phyloP scores from a whole-genome alignment of 768 basidiomycete genomes.

The Suillus weaverae region DNA sequence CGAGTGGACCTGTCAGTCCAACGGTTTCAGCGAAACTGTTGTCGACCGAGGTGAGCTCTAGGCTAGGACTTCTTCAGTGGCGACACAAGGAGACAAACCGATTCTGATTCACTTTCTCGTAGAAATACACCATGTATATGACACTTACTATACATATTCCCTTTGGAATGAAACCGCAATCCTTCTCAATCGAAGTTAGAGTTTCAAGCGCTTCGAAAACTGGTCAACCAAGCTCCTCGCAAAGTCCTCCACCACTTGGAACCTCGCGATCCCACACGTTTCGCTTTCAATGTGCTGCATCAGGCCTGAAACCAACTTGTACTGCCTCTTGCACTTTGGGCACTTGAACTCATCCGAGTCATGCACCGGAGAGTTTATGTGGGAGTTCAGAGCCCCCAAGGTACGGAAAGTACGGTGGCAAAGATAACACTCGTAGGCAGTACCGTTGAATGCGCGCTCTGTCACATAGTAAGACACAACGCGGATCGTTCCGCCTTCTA shows the following conservation, averaged over 20 bases:
- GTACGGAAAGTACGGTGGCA: conserved; percentile 36
- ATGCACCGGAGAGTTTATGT: conserved; percentile 35
- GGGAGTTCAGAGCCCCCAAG: conserved; percentile 27
- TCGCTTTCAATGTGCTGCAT: conserved; percentile 35
- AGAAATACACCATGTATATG: not conserved
- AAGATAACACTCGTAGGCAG: conserved; percentile 42
- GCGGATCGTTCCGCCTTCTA: conserved; percentile 17
- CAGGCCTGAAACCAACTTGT: conserved; percentile 40
- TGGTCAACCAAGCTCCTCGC: not conserved
- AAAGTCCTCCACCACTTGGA: not conserved
- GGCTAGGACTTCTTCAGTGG: not conserved
- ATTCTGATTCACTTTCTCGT: not conserved
- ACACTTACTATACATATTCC: not conserved
- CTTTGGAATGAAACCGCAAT: not conserved
- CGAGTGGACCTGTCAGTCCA: not conserved
- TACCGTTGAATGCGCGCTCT: conserved; percentile 40
- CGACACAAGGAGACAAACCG: not conserved
- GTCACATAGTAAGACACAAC: conserved; percentile 32
- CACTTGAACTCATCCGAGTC: conserved; percentile 43
- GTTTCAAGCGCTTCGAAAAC: not conserved
- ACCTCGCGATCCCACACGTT: not conserved
- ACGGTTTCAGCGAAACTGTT: not conserved
- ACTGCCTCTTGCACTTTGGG: conserved; percentile 41
- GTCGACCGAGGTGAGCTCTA: not conserved
- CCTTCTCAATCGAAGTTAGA: not conserved